Conservation (phyloP, 345 rosid species). For the Firmiana major region DNA sequence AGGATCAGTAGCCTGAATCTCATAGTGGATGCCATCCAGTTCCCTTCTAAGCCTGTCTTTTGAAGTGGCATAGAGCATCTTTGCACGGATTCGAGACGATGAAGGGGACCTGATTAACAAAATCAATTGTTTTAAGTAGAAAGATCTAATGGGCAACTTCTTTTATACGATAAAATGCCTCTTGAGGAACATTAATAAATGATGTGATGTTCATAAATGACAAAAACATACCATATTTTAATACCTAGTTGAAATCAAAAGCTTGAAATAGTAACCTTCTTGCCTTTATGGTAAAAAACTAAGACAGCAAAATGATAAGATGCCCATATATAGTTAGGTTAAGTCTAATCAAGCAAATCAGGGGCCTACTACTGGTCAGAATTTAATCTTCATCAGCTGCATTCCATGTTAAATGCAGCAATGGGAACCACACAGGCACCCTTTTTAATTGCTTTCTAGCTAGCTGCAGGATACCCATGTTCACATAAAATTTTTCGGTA, state of each 20-base stretch:
- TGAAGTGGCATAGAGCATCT: slow-evolving; percentile 76
- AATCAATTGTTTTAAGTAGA: neutral
- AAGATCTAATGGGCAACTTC: slow-evolving; percentile 5
- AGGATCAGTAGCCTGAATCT: slow-evolving; percentile 81
- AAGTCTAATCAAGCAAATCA: neutral
- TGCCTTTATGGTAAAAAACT: neutral
- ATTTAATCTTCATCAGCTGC: neutral
- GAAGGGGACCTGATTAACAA: slow-evolving; percentile 56
- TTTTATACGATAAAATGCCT: neutral
- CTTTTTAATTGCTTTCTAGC: neutral
- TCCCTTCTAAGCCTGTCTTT: slow-evolving; percentile 65
- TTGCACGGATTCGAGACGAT: slow-evolving; percentile 58
- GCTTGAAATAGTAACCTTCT: neutral
- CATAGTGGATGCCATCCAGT: slow-evolving; percentile 73
- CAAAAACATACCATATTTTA: neutral
- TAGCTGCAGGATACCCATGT: neutral
- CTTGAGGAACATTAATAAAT: neutral
- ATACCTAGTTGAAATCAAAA: neutral
- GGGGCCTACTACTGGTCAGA: neutral
- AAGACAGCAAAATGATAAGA: neutral
- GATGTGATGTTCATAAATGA: neutral
- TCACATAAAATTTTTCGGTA: neutral
- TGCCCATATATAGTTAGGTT: neutral
- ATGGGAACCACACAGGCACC: neutral
- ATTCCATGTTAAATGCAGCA: neutral